A percentile compares a stretch with the other conserved stretches of the same genome.
phyloP scores from a whole-genome alignment of 345 rosid genomes.

The Camelina sativa region DNA sequence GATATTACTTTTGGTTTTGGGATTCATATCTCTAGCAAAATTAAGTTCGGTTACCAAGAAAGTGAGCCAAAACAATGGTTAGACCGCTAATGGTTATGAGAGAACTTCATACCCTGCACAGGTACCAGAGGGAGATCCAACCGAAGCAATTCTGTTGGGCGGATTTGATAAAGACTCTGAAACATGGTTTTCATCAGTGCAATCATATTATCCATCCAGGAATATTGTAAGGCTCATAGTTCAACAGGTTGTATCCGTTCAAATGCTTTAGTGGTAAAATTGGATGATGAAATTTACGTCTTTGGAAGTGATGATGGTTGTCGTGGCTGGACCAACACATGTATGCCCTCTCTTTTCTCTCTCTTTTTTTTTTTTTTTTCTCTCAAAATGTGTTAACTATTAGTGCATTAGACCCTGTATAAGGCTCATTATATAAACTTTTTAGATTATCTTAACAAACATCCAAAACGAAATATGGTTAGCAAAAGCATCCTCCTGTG shows the following conservation, averaged over 20 bases:
- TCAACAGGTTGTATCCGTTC: constrained; percentile 66
- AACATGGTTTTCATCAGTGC: constrained; percentile 57
- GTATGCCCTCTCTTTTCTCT: constrained; percentile 44
- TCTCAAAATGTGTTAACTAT: not conserved
- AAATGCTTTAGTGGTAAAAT: constrained; percentile 63
- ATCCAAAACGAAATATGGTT: constrained; percentile 13
- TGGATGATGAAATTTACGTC: constrained; percentile 60
- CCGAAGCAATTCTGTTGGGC: constrained; percentile 64
- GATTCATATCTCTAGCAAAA: no score
- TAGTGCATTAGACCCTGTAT: constrained; percentile 16
- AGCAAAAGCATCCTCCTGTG: not conserved
- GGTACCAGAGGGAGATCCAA: constrained; percentile 52
- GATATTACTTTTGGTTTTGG: no score
- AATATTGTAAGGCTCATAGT: constrained; percentile 55
- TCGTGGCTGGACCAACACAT: constrained; percentile 61
- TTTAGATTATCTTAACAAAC: not conserved
- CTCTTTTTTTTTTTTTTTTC: not conserved
- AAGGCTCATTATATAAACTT: constrained; percentile 4
- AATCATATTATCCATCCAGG: constrained; percentile 61
- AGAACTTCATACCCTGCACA: constrained; percentile 75
- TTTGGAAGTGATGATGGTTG: constrained; percentile 79
- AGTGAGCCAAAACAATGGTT: constrained; percentile 44
- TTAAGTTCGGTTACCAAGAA: no score
- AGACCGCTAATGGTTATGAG: constrained; percentile 64
- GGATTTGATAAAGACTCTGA: constrained; percentile 62